Conservation (phyloP, 176 grass and related monocot species). For the Olyra latifolia region DNA sequence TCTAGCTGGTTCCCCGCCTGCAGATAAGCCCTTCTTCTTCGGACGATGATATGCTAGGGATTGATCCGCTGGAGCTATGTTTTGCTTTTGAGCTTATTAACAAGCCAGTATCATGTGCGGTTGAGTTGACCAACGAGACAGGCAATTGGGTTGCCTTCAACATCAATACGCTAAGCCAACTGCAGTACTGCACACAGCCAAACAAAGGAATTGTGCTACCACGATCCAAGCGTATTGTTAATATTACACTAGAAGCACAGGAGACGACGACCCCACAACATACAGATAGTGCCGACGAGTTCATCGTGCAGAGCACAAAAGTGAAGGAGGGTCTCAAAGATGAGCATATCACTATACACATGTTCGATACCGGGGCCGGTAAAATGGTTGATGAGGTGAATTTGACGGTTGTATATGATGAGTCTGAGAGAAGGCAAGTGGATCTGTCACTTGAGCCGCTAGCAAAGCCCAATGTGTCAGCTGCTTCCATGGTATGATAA, state of each 20-base stretch:
- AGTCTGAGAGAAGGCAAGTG: neutral
- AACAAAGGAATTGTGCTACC: neutral
- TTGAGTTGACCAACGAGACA: neutral
- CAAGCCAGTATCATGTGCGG: neutral
- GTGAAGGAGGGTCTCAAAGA: neutral
- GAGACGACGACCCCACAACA: too few species aligned
- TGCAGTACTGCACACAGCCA: neutral
- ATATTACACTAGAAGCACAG: neutral
- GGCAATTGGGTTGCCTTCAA: neutral
- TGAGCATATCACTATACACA: neutral
- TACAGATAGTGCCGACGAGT: too few species aligned
- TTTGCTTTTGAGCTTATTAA: neutral
- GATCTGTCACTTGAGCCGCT: too few species aligned
- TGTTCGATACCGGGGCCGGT: neutral
- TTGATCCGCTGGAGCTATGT: neutral
- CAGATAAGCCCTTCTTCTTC: too few species aligned
- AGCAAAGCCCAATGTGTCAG: too few species aligned
- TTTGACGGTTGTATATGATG: neutral
- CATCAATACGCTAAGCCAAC: neutral
- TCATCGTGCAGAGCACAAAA: neutral
- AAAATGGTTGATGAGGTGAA: constrained; percentile 15
- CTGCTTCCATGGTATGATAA: too few species aligned
- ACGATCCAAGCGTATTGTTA: neutral
- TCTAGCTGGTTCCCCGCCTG: too few species aligned
- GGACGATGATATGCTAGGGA: neutral